Conservation (phyloP, 805 yeast genomes). For the Candida berthetii region DNA sequence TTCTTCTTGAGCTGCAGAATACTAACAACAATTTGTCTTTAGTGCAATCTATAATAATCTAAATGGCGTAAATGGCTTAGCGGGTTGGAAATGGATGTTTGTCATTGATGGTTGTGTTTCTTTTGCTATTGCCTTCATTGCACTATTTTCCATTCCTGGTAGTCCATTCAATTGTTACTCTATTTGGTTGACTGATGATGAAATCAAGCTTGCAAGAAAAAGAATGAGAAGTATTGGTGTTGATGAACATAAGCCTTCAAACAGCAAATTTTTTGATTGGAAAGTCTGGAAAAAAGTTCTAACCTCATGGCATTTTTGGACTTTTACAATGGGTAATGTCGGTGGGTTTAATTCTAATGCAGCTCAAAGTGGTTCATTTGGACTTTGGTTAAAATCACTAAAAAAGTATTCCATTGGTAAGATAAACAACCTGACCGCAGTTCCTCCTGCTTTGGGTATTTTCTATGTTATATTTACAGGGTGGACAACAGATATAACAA, state of each 20-base stretch:
- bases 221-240: constrained; percentile 30
- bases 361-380: constrained; percentile 34
- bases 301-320: constrained; percentile 49
- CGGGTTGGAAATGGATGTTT: constrained; percentile 63
- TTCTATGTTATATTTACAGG: background rate
- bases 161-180: constrained; percentile 54
- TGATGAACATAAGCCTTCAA: constrained; percentile 16
- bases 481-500: constrained; percentile 28
- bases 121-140: constrained; percentile 49
- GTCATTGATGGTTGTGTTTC: constrained; percentile 58
- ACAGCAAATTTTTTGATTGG: constrained; percentile 26
- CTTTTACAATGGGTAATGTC: constrained; percentile 42
- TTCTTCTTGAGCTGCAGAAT: no score
- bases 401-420: constrained; percentile 27
- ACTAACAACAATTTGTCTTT: background rate
- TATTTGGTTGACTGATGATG: constrained; percentile 46
- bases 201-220: constrained; percentile 42
- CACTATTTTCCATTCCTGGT: constrained; percentile 54
- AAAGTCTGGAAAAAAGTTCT: constrained; percentile 46
- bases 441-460: constrained; percentile 25
- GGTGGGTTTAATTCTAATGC: constrained; percentile 53
- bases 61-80: constrained; percentile 35
- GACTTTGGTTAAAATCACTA: constrained; percentile 39
- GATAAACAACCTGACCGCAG: constrained; percentile 35
- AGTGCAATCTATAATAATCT: constrained; percentile 34